Conservation (phyloP, 2,329 filamentous ascomycete species). For the Penicillium sp. region DNA sequence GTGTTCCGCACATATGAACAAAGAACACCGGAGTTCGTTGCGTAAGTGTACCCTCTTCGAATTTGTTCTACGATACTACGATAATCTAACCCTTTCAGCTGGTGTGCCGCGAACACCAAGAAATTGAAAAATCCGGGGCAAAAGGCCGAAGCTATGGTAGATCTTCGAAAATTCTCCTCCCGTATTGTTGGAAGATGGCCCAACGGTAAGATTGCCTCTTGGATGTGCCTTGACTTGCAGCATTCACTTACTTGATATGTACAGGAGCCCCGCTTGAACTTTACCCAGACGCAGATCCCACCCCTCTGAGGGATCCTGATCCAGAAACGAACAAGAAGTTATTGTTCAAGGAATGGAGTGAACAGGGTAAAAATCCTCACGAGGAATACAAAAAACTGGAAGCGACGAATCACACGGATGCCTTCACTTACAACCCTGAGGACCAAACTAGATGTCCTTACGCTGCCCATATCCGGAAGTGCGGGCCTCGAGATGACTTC, state of each 20-base stretch:
- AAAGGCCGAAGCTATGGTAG: neutral
- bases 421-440: neutral
- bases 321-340: neutral
- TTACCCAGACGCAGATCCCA: neutral
- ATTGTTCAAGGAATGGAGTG: no score
- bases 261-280: neutral
- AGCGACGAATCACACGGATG: neutral
- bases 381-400: neutral
- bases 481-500: neutral
- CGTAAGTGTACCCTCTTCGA: neutral
- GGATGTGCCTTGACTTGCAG: no score
- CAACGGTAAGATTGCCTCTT: neutral
- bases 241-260: neutral
- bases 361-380: no score
- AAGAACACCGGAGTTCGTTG: neutral
- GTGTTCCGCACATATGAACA: conserved; percentile 1
- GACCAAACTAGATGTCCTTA: neutral
- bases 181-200: neutral
- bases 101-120: neutral
- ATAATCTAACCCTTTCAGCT: neutral
- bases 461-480: neutral
- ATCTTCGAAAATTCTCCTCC: neutral
- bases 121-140: neutral
- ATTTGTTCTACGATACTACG: neutral
- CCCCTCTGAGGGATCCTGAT: neutral